phyloP scores from a whole-genome alignment of 2,329 filamentous ascomycete species.

The Amauroascus verrucosus region DNA sequence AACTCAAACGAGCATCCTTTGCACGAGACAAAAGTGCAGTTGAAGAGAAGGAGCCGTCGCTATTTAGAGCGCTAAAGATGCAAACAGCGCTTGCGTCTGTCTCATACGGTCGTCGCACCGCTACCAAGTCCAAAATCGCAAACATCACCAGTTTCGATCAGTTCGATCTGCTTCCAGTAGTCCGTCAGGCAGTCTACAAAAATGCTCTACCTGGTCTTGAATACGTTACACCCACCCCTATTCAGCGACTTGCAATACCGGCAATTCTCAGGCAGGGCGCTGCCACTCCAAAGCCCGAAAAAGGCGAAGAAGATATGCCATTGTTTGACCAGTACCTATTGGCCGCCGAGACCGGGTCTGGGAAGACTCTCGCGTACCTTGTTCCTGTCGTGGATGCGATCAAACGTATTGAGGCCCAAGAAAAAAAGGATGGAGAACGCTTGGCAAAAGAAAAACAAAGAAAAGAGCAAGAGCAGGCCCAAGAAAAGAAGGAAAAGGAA shows the following conservation, averaged over 20 bases:
- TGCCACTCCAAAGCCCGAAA: slow-evolving; percentile 25
- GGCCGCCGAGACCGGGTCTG: slow-evolving; percentile 91
- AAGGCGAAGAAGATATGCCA: slow-evolving; percentile 34
- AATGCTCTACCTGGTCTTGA: slow-evolving; percentile 67
- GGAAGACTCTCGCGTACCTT: slow-evolving; percentile 90
- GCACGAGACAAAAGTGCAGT: slow-evolving; percentile 25
- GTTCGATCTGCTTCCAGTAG: slow-evolving; percentile 60
- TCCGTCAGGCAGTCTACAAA: slow-evolving; percentile 60
- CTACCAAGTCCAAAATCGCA: slow-evolving; percentile 51
- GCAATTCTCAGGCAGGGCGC: slow-evolving; percentile 48
- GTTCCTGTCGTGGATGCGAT: slow-evolving; percentile 74
- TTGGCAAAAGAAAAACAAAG: slow-evolving; percentile 50
- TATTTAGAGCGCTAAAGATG: slow-evolving; percentile 85
- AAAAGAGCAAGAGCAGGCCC: slow-evolving; percentile 39
- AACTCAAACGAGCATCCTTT: slow-evolving; percentile 38
- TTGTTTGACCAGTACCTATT: slow-evolving; percentile 62
- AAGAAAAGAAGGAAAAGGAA: slow-evolving; percentile 36
- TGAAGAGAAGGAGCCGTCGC: slow-evolving; percentile 40
- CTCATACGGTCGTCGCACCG: slow-evolving; percentile 58
- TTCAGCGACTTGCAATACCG: slow-evolving; percentile 82
- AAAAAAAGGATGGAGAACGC: slow-evolving; percentile 45
- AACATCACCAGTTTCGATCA: slow-evolving; percentile 69
- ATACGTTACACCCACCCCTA: slow-evolving; percentile 71
- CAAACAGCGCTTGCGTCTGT: slow-evolving; percentile 67
- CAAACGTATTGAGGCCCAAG: slow-evolving; percentile 60